Evolutionary conservation across 164 flowering plant genomes (phyloP).

Genomic region (Chimonanthus praecox): DNA sequence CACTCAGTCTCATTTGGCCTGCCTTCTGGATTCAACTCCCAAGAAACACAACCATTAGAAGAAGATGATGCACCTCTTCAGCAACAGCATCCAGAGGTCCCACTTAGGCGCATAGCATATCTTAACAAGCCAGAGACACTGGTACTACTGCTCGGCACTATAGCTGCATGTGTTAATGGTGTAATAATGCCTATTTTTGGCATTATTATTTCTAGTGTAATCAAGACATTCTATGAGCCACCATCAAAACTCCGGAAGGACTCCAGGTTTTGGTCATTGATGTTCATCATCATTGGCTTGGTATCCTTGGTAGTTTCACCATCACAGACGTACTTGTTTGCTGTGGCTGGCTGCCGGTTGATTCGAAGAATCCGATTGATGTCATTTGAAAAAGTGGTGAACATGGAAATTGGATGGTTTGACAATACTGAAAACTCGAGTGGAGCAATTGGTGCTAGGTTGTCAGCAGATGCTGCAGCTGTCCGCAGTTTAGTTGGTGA

Average conservation of each 20-base stretch:
- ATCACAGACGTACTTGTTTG: slow-evolving; percentile 18
- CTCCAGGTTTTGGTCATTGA: slow-evolving; percentile 33
- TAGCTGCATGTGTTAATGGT: slow-evolving; percentile 33
- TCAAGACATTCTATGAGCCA: slow-evolving; percentile 29
- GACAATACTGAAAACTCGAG: slow-evolving; percentile 30
- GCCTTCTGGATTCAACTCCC: slow-evolving; percentile 12
- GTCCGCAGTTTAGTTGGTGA: slow-evolving; percentile 41
- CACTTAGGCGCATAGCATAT: slow-evolving; percentile 34
- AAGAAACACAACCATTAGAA: slow-evolving; percentile 7
- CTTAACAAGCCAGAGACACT: slow-evolving; percentile 48
- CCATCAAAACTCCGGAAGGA: slow-evolving; percentile 27
- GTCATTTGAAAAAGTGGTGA: slow-evolving; percentile 22
- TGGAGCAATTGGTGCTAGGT: slow-evolving; percentile 43
- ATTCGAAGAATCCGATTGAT: slow-evolving; percentile 22
- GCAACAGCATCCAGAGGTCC: slow-evolving; percentile 9
- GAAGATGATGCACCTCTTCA: background rate
- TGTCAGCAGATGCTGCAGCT: slow-evolving; percentile 36
- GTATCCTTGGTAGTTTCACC: slow-evolving; percentile 13
- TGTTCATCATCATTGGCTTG: slow-evolving; percentile 27
- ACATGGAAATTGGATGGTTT: slow-evolving; percentile 32
- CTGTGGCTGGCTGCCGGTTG: slow-evolving; percentile 17
- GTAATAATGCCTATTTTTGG: slow-evolving; percentile 33
- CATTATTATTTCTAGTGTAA: slow-evolving; percentile 26
- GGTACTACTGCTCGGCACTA: slow-evolving; percentile 27
- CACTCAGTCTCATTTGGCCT: slow-evolving; percentile 25